phyloP scores from a whole-genome alignment of 345 rosid genomes.

The Euphorbia tirucalli region DNA sequence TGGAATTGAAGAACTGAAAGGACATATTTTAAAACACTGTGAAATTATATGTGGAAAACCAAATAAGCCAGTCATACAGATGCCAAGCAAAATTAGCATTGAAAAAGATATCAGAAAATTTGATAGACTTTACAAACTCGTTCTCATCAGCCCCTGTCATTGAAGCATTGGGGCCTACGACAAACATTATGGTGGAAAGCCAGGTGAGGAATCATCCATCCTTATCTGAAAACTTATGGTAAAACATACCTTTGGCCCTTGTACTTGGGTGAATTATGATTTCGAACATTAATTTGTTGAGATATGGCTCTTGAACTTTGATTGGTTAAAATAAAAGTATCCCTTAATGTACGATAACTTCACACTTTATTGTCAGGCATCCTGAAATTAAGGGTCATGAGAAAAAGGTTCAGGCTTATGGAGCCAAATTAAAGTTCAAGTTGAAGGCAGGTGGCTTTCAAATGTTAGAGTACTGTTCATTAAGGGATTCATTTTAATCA shows the following conservation, averaged over 20 bases:
- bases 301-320: not conserved
- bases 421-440: too few species aligned
- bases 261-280: too few species aligned
- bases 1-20: slow-evolving; percentile 5
- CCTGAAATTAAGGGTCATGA: not conserved
- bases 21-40: too few species aligned
- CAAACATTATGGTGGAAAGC: slow-evolving; percentile 85
- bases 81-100: not conserved
- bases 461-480: not conserved
- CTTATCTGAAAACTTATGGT: not conserved
- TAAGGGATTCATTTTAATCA: not conserved
- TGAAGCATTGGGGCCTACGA: slow-evolving; percentile 67
- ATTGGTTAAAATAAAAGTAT: not conserved
- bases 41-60: too few species aligned
- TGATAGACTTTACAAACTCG: too few species aligned
- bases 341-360: not conserved
- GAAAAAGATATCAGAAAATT: not conserved
- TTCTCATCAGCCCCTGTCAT: slow-evolving; percentile 41
- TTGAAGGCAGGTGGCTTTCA: too few species aligned
- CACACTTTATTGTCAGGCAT: not conserved
- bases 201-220: slow-evolving; percentile 60
- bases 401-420: too few species aligned
- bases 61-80: too few species aligned
- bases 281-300: not conserved
- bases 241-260: not conserved